These are phyloP conservation scores for Ceratorhiza oryzae-sativae DNA, from an alignment of 1,284 basidiomycete species.

Conservation along the genomic window DNA sequence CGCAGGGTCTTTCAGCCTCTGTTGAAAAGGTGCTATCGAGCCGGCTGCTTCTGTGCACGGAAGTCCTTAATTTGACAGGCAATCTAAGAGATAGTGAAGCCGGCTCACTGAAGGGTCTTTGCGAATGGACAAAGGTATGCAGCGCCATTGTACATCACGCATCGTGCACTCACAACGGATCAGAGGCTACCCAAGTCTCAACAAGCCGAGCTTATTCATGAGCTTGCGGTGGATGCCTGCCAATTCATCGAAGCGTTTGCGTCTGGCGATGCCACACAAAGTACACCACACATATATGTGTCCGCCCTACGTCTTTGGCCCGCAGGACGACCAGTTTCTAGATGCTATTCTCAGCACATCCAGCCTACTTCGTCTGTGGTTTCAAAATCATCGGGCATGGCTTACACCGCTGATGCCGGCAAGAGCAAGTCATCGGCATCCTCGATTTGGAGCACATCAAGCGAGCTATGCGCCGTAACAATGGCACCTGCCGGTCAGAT, in stretches of 20 bases:
- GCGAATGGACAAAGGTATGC: too few species aligned
- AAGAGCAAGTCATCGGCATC: too few species aligned
- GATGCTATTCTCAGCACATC: neutral
- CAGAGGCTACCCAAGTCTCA: neutral
- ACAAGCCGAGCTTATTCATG: too few species aligned
- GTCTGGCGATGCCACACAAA: neutral
- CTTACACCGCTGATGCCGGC: too few species aligned
- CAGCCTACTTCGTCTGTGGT: too few species aligned
- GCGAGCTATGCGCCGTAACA: too few species aligned
- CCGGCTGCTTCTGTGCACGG: neutral
- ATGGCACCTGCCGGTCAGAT: too few species aligned
- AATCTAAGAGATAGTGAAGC: neutral
- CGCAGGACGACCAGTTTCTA: neutral
- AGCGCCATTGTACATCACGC: too few species aligned
- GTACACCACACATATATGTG: constrained; percentile 1
- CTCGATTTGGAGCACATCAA: too few species aligned
- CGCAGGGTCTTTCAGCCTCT: too few species aligned
- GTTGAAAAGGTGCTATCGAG: neutral
- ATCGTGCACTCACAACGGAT: too few species aligned
- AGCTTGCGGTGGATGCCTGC: neutral
- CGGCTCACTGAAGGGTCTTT: neutral
- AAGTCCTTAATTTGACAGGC: neutral
- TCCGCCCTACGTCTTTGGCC: neutral
- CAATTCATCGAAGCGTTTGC: neutral
- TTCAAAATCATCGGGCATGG: too few species aligned